Conservation (phyloP, 352 stramenopile genomes). For the Albugo laibachii region DNA sequence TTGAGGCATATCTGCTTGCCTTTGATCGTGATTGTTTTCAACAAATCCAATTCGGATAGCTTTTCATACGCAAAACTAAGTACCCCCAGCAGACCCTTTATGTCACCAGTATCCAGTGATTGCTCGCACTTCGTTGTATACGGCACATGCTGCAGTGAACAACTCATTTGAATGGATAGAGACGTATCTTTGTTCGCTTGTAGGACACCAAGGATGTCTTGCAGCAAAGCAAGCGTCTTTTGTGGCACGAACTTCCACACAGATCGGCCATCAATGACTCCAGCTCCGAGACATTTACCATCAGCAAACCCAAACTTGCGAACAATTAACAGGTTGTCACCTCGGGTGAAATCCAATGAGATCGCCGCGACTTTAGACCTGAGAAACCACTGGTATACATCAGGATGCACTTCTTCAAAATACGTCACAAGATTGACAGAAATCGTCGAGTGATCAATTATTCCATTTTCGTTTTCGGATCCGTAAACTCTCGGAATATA, state of each 20-base stretch:
- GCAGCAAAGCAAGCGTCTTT: slow-evolving; percentile 24
- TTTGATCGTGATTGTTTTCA: slow-evolving; percentile 41
- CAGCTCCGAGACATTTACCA: slow-evolving; percentile 71
- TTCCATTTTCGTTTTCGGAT: slow-evolving; percentile 22
- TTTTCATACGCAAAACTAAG: slow-evolving; percentile 84
- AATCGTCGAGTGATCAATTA: slow-evolving; percentile 37
- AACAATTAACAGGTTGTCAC: slow-evolving; percentile 63
- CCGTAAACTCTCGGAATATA: slow-evolving; percentile 52
- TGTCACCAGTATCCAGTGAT: slow-evolving; percentile 42
- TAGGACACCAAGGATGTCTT: slow-evolving; percentile 41
- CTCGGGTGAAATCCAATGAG: slow-evolving; percentile 84
- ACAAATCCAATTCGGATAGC: slow-evolving; percentile 65
- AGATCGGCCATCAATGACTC: slow-evolving; percentile 79
- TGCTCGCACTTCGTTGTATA: slow-evolving; percentile 69
- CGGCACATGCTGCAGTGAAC: slow-evolving; percentile 78
- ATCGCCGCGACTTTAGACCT: slow-evolving; percentile 48
- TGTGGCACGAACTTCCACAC: slow-evolving; percentile 80
- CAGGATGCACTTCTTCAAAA: slow-evolving; percentile 79
- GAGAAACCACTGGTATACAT: slow-evolving; percentile 81
- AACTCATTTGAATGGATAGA: slow-evolving; percentile 76
- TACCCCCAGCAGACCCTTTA: slow-evolving; percentile 44
- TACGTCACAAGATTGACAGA: slow-evolving; percentile 66
- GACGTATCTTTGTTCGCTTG: slow-evolving; percentile 16
- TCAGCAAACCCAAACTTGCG: slow-evolving; percentile 73
- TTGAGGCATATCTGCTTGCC: slow-evolving; percentile 25